phyloP scores from a whole-genome alignment of 1,284 basidiomycete genomes.

The Trametes sp. region DNA sequence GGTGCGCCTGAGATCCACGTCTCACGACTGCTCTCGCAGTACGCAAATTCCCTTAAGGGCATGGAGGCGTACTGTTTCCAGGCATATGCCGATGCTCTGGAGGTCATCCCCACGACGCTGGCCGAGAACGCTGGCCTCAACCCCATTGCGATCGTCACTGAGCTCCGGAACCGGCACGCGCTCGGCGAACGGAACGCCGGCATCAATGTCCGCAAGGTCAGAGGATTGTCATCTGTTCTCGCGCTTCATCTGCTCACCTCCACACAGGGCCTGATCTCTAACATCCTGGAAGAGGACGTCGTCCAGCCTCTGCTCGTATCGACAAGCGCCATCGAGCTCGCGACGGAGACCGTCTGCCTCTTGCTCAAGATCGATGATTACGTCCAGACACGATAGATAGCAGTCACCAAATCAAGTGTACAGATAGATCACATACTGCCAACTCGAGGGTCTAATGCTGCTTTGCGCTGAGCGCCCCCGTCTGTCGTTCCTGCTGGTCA shows the following conservation, averaged over 20 bases:
- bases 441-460: slow-evolving; percentile 13
- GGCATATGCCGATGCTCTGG: slow-evolving; percentile 97
- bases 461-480: neutral
- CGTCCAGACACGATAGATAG: slow-evolving; percentile 72
- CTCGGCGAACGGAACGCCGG: slow-evolving; percentile 95
- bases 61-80: slow-evolving; percentile 99
- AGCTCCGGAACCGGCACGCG: slow-evolving; percentile 96
- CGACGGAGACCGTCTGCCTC: slow-evolving; percentile 98
- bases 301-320: slow-evolving; percentile 96
- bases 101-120: slow-evolving; percentile 97
- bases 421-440: slow-evolving; percentile 29
- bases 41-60: slow-evolving; percentile 94
- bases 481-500: neutral
- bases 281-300: slow-evolving; percentile 97
- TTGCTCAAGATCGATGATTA: slow-evolving; percentile 98
- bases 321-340: slow-evolving; percentile 94
- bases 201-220: slow-evolving; percentile 96
- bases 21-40: slow-evolving; percentile 91
- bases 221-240: neutral
- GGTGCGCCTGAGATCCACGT: slow-evolving; percentile 99
- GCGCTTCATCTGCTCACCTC: neutral
- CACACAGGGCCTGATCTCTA: slow-evolving; percentile 90
- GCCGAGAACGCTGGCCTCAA: slow-evolving; percentile 99
- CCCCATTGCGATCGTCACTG: slow-evolving; percentile 98
- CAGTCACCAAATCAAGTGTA: slow-evolving; percentile 28